Percentiles rank a stretch among this genome's conserved stretches.
These are phyloP conservation scores for Endogone sp. DNA, from an alignment of 192 early-diverging fungal genomes.

Conservation along the genomic window DNA sequence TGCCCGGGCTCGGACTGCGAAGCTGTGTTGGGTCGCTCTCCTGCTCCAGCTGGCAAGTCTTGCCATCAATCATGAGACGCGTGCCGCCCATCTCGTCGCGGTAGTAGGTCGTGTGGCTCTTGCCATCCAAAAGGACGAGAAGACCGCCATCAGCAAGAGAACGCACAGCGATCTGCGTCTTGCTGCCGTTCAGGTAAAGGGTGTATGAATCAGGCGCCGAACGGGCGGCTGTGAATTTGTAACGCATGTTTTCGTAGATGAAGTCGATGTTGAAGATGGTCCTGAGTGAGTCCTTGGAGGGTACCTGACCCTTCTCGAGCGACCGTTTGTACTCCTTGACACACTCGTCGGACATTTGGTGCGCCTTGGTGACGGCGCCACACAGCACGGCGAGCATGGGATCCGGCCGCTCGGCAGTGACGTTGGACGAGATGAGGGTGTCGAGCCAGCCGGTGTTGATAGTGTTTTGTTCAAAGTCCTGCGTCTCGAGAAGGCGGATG, in stretches of 20 bases:
- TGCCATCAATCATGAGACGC: conserved; percentile 85
- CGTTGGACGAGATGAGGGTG: conserved; percentile 81
- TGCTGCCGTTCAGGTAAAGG: conserved; percentile 78
- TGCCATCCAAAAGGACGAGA: conserved; percentile 84
- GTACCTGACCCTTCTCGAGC: conserved; percentile 92
- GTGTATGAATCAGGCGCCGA: conserved; percentile 79
- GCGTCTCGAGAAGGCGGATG: conserved; percentile 86
- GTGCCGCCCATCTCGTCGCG: conserved; percentile 88
- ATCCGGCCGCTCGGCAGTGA: conserved; percentile 90
- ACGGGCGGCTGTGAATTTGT: conserved; percentile 78
- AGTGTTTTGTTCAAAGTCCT: conserved; percentile 83
- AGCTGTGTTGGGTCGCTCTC: conserved; percentile 97
- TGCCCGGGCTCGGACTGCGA: conserved; percentile 93
- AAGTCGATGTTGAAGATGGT: conserved; percentile 83
- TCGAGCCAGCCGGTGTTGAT: conserved; percentile 98
- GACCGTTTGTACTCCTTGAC: conserved; percentile 72
- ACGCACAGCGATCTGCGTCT: conserved; percentile 80
- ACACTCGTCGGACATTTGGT: conserved; percentile 58
- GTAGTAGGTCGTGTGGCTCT: conserved; percentile 87
- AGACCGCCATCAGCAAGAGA: conserved; percentile 89
- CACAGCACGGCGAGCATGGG: conserved; percentile 87
- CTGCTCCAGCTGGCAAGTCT: conserved; percentile 90
- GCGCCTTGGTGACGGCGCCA: conserved; percentile 87
- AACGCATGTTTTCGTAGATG: conserved; percentile 90
- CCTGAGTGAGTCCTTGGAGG: conserved; percentile 66